Evolutionary conservation across 2,329 filamentous ascomycete genomes (phyloP), one percentile per base, ranked within the genome.

Genomic region (Aspergillus novoparasiticus): DNA sequence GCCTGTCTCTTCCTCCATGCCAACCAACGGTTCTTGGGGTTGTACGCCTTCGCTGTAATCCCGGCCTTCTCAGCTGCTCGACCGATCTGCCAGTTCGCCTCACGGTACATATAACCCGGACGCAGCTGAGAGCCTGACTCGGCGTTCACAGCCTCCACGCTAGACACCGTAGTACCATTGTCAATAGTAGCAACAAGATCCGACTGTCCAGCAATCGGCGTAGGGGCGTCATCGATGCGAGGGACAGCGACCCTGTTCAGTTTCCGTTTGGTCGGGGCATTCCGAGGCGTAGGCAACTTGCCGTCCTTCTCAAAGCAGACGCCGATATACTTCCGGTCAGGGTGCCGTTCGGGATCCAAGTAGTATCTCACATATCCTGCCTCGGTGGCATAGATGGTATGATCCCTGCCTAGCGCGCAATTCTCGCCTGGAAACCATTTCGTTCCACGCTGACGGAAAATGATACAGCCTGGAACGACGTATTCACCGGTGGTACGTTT

Each of bases 311-410:
- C 86, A 78, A 97, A 94, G 39, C 91, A 91, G 23, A 99, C 90
- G 65, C 95, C 95, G 73, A 99, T 99, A 83, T 94, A 99, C 78
- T 96, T 92, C 64, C 94, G 87, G 69, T 93, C 91, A 0, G 94
- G 91, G 78, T 98, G 93, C 63, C 84, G 86, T 36, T 85, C 79
- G 0, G 94, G 93, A 76, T 99, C 94, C 75, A 90, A 89, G 84
- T 99, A 99, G 86, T 97, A 99, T 72, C 95, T 93, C 64, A 99
- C 95, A 79, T 96, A 99, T 67, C 95, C 95, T 4, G 90, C 85
- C 61, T 90, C 87, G 64, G 89, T 89, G 59, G 95, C 89, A 79
- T 92, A 96, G 76, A 99, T 96, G 57, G 94, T 98, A 83, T 98
- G 95, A 79, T 99, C 94, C 65, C 95, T 90, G 57, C 95, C 95